Evolutionary conservation across 768 basidiomycete species (phyloP), one percentile per base, ranked within the genome.

Genomic region (Termitomyces sp.): DNA sequence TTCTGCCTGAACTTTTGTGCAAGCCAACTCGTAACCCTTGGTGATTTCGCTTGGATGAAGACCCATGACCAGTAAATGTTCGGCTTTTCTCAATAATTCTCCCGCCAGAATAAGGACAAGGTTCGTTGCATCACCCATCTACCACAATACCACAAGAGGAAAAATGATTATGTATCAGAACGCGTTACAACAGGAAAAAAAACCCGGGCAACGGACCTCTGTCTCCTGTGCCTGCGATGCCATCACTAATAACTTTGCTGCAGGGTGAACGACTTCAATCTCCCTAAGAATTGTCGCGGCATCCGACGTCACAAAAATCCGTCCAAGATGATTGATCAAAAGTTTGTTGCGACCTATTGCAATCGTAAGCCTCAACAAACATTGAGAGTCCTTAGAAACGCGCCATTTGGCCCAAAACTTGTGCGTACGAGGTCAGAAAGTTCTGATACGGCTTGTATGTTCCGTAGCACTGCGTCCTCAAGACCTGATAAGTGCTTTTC

Each of bases 61-160:
- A 43, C 97, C 97, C 94, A 98, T 96, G 38, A 94, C 80, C 52
- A 99, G 81, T 32, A 99, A 82, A 63, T 88, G 81, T 69, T 98
- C 97, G 0, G 96, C 89, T 64, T 90, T 89, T 73, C 96, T 97
- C 64, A 98, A 79, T 49, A 99, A 78, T 74, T 98, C 96, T 54
- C 97, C 97, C 22, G 91, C 94, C 42, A 99, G 77, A 66, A 99
- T 98, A 68, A 99, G 74, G 48, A 98, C 95, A 67, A 90, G 80
- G 72, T 98, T 99, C 49, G 97, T 98, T 44, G 93, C 86, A 76
- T 98, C 96, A 57, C 97, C 97, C 92, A 97, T 94, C 94, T 93
- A 69, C n/a, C n/a, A 42, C 35, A 14, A 53, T 93, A 69, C n/a
- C n/a, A 42, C 35, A 14, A 53, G 33, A 53, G n/a, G 43, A 32